These are phyloP conservation scores for Parietaria judaica DNA, from an alignment of 306 rosid genomes.

Conservation along the genomic window DNA sequence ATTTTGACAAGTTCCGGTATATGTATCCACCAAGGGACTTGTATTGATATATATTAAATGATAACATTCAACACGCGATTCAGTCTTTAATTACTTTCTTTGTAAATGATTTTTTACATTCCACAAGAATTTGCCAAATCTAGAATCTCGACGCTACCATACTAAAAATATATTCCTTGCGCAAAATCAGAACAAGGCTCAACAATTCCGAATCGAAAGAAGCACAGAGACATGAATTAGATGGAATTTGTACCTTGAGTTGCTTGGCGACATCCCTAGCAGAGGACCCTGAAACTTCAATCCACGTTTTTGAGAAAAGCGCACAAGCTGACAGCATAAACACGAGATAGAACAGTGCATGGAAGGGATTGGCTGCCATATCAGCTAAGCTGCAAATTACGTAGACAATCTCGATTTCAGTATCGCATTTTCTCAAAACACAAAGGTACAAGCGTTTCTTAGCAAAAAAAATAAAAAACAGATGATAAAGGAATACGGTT, in stretches of 20 bases:
- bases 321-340: constrained; percentile 93
- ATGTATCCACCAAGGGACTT: too few species aligned
- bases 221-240: not conserved
- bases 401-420: constrained; percentile 7
- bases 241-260: constrained; percentile 50
- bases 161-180: too few species aligned
- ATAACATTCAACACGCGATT: too few species aligned
- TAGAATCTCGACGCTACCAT: too few species aligned
- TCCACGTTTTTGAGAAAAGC: constrained; percentile 26
- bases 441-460: not conserved
- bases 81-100: too few species aligned
- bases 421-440: not conserved
- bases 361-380: constrained; percentile 25
- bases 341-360: constrained; percentile 73
- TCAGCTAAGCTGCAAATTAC: constrained; percentile 77
- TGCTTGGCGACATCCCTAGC: constrained; percentile 96
- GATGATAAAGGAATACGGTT: not conserved
- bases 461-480: not conserved
- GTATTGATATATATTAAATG: too few species aligned
- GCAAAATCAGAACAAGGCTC: too few species aligned
- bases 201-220: too few species aligned
- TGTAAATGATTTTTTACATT: too few species aligned
- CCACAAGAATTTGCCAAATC: too few species aligned
- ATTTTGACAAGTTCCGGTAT: too few species aligned
- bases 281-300: constrained; percentile 85